phyloP scores from a whole-genome alignment of 495 filamentous ascomycete species.

The Evansstolkia leycettana region DNA sequence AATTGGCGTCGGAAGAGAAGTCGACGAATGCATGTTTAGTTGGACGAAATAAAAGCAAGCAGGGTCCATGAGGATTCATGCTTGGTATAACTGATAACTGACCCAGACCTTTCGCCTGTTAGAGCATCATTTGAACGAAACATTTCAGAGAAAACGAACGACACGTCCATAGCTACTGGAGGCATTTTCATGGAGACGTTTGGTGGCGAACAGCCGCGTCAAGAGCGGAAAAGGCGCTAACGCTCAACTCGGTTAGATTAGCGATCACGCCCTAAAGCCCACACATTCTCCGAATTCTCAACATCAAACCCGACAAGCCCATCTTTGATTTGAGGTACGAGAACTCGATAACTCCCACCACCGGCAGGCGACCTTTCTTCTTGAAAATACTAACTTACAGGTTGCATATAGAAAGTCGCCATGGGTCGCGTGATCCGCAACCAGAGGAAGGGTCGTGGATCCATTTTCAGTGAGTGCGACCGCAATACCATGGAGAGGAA shows the following conservation, averaged over 20 bases:
- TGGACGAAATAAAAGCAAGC: no score
- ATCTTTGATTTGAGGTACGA: slow-evolving; percentile 39
- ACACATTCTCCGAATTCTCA: slow-evolving; percentile 39
- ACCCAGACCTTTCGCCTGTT: no score
- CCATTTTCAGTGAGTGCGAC: slow-evolving; percentile 82
- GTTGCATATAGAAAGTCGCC: slow-evolving; percentile 33
- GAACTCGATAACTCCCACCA: slow-evolving; percentile 19
- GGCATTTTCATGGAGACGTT: no score
- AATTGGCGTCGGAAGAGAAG: no score
- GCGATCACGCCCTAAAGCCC: slow-evolving; percentile 38
- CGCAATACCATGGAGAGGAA: slow-evolving; percentile 10
- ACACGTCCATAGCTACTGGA: no score
- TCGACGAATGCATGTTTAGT: no score
- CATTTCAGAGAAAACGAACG: no score
- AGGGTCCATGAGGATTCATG: no score
- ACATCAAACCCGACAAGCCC: slow-evolving; percentile 37
- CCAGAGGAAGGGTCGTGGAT: slow-evolving; percentile 96
- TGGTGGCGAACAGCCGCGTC: slow-evolving; percentile 7
- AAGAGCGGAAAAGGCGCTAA: slow-evolving; percentile 13
- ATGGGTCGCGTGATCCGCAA: slow-evolving; percentile 87
- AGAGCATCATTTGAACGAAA: no score
- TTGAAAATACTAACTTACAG: slow-evolving; percentile 27
- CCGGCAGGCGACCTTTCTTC: slow-evolving; percentile 19
- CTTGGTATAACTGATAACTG: no score
- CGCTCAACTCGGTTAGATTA: slow-evolving; percentile 32